These are phyloP conservation scores for Alternaria infectoria DNA, from an alignment of 2,329 filamentous ascomycete genomes.

Conservation along the genomic window DNA sequence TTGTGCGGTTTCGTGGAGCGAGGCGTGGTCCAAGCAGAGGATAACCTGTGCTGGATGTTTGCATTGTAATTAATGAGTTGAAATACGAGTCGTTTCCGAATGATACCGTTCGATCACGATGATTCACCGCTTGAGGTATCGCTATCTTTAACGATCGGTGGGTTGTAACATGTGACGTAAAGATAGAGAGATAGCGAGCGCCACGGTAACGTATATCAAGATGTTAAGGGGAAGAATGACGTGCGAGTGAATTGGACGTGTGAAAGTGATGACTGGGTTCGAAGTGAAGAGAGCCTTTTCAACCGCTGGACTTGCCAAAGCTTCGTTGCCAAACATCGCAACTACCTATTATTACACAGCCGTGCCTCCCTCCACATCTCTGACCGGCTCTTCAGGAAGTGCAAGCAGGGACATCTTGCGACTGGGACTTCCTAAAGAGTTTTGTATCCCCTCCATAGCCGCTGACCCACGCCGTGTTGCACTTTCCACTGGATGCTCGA, in stretches of 20 bases:
- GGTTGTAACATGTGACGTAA: background rate
- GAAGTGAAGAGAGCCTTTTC: background rate
- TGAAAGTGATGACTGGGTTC: background rate
- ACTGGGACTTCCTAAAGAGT: constrained; percentile 32
- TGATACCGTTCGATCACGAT: background rate
- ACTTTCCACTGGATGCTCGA: constrained; percentile 8
- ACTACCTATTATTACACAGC: constrained; percentile 21
- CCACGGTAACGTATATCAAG: background rate
- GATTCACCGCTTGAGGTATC: background rate
- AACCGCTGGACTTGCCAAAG: background rate
- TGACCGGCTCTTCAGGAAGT: constrained; percentile 50
- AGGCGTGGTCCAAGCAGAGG: background rate
- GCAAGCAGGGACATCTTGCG: constrained; percentile 53
- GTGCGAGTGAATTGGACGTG: background rate
- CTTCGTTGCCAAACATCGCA: constrained; percentile 1
- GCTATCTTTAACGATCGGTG: background rate
- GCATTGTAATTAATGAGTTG: background rate
- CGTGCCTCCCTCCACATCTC: constrained; percentile 46
- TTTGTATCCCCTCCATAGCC: constrained; percentile 20
- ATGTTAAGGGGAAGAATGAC: background rate
- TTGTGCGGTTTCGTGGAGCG: background rate
- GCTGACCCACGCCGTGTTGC: background rate
- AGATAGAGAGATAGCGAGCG: background rate
- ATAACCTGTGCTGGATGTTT: background rate
- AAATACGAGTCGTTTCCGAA: background rate